Conservation (phyloP, 2,329 filamentous ascomycete genomes). For the Calycina marina region DNA sequence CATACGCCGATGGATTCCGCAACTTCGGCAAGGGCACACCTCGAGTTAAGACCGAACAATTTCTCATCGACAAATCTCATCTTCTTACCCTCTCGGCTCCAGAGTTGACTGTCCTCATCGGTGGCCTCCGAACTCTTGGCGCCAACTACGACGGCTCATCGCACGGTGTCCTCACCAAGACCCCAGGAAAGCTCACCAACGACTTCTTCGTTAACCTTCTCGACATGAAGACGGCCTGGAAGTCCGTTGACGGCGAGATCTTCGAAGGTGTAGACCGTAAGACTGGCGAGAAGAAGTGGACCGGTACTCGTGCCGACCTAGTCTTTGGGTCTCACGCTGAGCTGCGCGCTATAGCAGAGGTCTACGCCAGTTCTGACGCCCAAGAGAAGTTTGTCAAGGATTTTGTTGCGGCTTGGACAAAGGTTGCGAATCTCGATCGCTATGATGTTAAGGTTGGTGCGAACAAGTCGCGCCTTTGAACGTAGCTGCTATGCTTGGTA, state of each 20-base stretch:
- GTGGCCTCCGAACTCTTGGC: slow-evolving; percentile 55
- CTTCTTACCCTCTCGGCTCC: slow-evolving; percentile 57
- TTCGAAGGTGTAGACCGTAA: slow-evolving; percentile 53
- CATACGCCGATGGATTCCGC: slow-evolving; percentile 61
- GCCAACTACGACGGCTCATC: slow-evolving; percentile 57
- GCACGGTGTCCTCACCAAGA: slow-evolving; percentile 52
- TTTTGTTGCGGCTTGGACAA: slow-evolving; percentile 57
- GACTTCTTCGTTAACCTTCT: slow-evolving; percentile 75
- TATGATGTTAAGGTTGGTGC: slow-evolving; percentile 34
- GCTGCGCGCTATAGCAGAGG: slow-evolving; percentile 54
- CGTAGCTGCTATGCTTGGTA: too few species aligned
- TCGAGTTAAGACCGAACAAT: slow-evolving; percentile 51
- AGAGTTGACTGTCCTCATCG: slow-evolving; percentile 56
- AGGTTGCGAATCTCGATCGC: slow-evolving; percentile 61
- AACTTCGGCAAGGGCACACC: slow-evolving; percentile 54
- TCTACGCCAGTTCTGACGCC: slow-evolving; percentile 48
- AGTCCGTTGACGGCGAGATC: slow-evolving; percentile 35
- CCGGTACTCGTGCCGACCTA: slow-evolving; percentile 52
- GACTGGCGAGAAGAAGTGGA: slow-evolving; percentile 53
- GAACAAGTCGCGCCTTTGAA: not conserved
- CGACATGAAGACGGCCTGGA: slow-evolving; percentile 52
- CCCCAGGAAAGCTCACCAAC: slow-evolving; percentile 55
- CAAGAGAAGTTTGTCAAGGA: slow-evolving; percentile 53
- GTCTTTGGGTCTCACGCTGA: slow-evolving; percentile 63
- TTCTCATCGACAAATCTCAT: slow-evolving; percentile 57